phyloP scores from a whole-genome alignment of 1,284 basidiomycete species.

The Trichosporon ovoides region DNA sequence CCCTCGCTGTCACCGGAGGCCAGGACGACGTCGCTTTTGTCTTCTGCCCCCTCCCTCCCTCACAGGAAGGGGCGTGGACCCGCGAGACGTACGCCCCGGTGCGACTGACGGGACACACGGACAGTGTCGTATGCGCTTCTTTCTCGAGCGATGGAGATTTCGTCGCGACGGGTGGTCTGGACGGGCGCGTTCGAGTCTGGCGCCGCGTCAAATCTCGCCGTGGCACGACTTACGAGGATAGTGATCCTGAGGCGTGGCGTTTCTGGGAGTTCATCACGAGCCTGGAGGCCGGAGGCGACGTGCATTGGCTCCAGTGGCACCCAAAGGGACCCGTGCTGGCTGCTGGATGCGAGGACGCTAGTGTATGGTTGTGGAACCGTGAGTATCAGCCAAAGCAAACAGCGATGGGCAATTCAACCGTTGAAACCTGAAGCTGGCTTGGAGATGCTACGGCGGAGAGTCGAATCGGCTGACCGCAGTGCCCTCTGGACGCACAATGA shows the following conservation, averaged over 20 bases:
- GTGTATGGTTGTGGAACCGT: conserved; percentile 97
- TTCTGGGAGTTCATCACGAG: conserved; percentile 91
- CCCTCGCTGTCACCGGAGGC: conserved; percentile 83
- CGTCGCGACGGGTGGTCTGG: conserved; percentile 94
- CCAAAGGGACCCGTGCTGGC: conserved; percentile 84
- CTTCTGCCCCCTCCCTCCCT: conserved; percentile 53
- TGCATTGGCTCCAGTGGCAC: conserved; percentile 95
- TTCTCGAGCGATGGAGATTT: conserved; percentile 87
- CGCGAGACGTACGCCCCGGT: conserved; percentile 72
- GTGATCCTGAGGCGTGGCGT: conserved; percentile 52
- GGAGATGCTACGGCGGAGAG: too few relatives aligned
- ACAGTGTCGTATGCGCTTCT: conserved; percentile 74
- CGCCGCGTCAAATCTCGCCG: conserved; percentile 55
- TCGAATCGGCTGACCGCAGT: conserved; percentile 55
- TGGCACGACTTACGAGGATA: conserved; percentile 5
- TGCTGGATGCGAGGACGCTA: conserved; percentile 87
- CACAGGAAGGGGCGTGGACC: conserved; percentile 9
- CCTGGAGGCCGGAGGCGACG: conserved; percentile 89
- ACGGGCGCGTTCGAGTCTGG: conserved; percentile 91
- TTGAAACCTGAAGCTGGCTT: too few relatives aligned
- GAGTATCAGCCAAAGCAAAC: too few relatives aligned
- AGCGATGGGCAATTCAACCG: too few relatives aligned
- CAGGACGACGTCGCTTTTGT: conserved; percentile 93
- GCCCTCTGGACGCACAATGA: conserved; percentile 88
- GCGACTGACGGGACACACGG: conserved; percentile 82